Evolutionary conservation across 768 basidiomycete species (phyloP).

Genomic region (Pleurotus sapidus): DNA sequence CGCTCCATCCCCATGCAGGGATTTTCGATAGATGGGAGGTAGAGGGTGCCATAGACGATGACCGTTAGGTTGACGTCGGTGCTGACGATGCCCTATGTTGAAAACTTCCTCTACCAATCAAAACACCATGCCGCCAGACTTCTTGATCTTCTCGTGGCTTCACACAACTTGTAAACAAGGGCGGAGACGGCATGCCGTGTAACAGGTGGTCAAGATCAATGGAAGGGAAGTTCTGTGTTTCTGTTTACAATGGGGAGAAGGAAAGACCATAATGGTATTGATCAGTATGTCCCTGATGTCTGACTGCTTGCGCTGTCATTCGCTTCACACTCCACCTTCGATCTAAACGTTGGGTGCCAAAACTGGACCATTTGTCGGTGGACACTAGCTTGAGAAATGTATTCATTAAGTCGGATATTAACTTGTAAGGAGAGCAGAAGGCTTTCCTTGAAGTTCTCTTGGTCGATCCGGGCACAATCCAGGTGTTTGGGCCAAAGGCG

Average conservation of each 20-base stretch:
- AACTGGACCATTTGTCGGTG: too few relatives aligned
- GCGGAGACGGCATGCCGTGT: constrained; percentile 4
- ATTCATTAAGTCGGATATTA: too few relatives aligned
- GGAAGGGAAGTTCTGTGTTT: background rate
- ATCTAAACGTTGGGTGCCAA: too few relatives aligned
- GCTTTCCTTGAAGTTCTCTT: too few relatives aligned
- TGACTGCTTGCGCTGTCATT: too few relatives aligned
- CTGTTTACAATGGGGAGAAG: background rate
- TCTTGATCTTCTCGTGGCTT: background rate
- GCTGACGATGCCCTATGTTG: constrained; percentile 1
- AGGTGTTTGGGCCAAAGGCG: background rate
- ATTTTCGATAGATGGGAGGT: background rate
- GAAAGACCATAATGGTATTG: background rate
- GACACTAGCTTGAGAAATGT: too few relatives aligned
- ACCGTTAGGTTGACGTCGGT: constrained; percentile 3
- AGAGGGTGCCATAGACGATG: background rate
- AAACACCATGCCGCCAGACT: background rate
- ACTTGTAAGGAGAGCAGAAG: too few relatives aligned
- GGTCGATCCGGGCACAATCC: too few relatives aligned
- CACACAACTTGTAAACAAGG: background rate
- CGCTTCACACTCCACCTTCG: too few relatives aligned
- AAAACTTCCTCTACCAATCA: background rate
- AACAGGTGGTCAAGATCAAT: constrained; percentile 2
- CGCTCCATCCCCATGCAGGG: background rate
- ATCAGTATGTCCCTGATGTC: background rate